Evolutionary conservation across 1,284 basidiomycete genomes (phyloP), one percentile per base, ranked within the genome.

Genomic region (Anthracocystis panici-leucophaei): DNA sequence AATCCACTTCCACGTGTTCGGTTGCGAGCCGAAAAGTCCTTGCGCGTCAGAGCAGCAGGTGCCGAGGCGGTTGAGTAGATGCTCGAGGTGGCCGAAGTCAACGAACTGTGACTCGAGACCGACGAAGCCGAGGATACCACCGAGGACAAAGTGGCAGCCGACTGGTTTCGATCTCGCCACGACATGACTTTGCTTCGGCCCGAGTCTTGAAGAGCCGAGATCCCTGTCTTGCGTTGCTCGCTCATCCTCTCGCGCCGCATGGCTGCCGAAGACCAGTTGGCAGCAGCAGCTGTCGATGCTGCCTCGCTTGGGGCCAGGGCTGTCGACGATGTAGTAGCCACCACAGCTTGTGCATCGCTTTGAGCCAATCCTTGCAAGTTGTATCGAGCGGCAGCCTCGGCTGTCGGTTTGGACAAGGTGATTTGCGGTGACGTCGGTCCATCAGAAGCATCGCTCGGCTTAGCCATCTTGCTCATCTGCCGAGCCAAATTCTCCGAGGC

Each of bases 51-150:
- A 25, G 74, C 77, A 31, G 78, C 77, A 11, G 78, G 78, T 18
- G 78, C 78, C 10, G 78, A 80, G 2, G 77, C 66, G 5, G 78
- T 80, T 46, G 76, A 78, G 45, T 76, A 78, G 63, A 78, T 69
- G 61, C 77, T 78, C 33, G 72, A 72, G 10, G 71, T 64, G 10
- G 71, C 73, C 11, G 78, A 80, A 6, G 66, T 63, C 18, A 57
- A 12, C 18, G 73, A 73, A 45, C 66, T 67, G 40, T 57, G 58
- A 25, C 64, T 75, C 49, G 75, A 77, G 0, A 60, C 27, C 5
- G 72, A 68, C 8, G 63, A 71, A 41, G 53, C 57, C 35, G 69
- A 77, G 11, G 72, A 75, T 7, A 62, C 46, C 2, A 77, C 35
- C 18, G 73, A 75, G 2, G 67, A 67, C 12, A 77, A 25, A 5